Conservation (phyloP, 441 rosid species). For the Manihot esculenta region DNA sequence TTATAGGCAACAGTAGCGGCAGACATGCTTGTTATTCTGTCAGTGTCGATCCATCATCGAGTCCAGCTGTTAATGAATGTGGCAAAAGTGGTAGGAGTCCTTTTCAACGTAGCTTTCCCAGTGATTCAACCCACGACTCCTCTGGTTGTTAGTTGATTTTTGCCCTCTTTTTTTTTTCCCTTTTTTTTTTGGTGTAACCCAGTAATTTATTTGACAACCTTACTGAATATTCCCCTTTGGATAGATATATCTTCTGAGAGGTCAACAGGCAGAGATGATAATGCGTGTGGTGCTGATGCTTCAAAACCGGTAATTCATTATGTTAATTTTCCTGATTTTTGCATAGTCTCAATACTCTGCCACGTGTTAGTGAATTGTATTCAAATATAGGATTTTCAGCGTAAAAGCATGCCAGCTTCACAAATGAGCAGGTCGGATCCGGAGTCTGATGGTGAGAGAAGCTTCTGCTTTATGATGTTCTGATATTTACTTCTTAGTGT, state of each 20-base stretch:
- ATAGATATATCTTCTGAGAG: conserved; percentile 48
- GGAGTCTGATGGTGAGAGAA: conserved; percentile 68
- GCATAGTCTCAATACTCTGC: neutral
- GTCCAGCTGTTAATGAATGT: conserved; percentile 39
- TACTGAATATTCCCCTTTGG: conserved; percentile 1
- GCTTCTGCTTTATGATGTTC: conserved; percentile 17
- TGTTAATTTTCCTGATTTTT: neutral
- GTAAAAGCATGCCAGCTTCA: conserved; percentile 39
- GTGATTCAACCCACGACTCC: conserved; percentile 39
- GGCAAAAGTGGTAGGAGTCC: conserved; percentile 39
- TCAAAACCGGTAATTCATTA: conserved; percentile 41
- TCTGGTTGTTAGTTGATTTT: conserved; percentile 37
- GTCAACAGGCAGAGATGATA: conserved; percentile 36
- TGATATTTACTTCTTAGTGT: conserved; percentile 21
- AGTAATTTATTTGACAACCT: conserved; percentile 1
- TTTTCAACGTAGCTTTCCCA: conserved; percentile 49
- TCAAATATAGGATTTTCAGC: conserved; percentile 40
- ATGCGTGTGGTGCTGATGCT: conserved; percentile 32
- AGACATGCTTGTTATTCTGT: conserved; percentile 28
- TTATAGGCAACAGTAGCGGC: conserved; percentile 46
- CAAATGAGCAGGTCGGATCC: conserved; percentile 60
- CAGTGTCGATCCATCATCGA: conserved; percentile 32
- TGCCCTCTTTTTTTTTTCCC: conserved; percentile 2
- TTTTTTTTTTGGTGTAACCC: too few relatives aligned
- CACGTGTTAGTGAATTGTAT: conserved; percentile 13